Conservation (phyloP, 1,284 basidiomycete species). For the Kalmanozyma brasiliensis region DNA sequence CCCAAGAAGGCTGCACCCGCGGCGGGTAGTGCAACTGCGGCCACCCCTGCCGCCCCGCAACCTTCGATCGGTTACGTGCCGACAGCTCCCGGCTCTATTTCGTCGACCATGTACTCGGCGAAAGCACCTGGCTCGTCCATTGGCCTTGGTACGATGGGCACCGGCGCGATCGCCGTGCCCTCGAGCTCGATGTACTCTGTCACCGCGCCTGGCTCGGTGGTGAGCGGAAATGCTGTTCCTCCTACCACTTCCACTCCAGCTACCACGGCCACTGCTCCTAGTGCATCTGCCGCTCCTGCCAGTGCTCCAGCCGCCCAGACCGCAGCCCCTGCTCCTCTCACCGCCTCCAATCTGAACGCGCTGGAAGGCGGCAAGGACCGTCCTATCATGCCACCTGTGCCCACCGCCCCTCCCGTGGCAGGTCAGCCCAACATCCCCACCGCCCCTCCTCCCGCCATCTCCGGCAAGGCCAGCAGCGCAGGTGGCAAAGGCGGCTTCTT, state of each 20-base stretch:
- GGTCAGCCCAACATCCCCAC: constrained; percentile 44
- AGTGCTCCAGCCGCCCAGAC: constrained; percentile 4
- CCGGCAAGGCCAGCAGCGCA: constrained; percentile 22
- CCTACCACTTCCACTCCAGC: constrained; percentile 3
- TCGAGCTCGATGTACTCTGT: constrained; percentile 36
- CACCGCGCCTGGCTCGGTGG: constrained; percentile 29
- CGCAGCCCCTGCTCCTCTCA: constrained; percentile 29
- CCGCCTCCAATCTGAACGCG: constrained; percentile 34
- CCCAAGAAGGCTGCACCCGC: constrained; percentile 26
- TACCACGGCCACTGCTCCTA: background rate
- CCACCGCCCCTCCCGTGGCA: constrained; percentile 23
- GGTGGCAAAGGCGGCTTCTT: constrained; percentile 45
- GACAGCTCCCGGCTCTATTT: constrained; percentile 36
- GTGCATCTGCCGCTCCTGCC: too few species aligned
- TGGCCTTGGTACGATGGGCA: constrained; percentile 24
- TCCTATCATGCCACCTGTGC: constrained; percentile 44
- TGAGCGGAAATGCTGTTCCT: constrained; percentile 13
- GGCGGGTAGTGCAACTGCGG: constrained; percentile 4
- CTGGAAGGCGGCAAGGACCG: constrained; percentile 24
- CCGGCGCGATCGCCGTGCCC: constrained; percentile 13
- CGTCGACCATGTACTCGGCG: constrained; percentile 31
- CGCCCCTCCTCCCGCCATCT: constrained; percentile 42
- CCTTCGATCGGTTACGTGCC: constrained; percentile 31
- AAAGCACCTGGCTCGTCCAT: constrained; percentile 45
- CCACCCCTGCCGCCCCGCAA: constrained; percentile 14